A percentile compares a stretch with the other conserved stretches of the same genome.
Evolutionary conservation across 2,329 filamentous ascomycete genomes (phyloP).

Genomic region (Gaeumannomyces sp.): DNA sequence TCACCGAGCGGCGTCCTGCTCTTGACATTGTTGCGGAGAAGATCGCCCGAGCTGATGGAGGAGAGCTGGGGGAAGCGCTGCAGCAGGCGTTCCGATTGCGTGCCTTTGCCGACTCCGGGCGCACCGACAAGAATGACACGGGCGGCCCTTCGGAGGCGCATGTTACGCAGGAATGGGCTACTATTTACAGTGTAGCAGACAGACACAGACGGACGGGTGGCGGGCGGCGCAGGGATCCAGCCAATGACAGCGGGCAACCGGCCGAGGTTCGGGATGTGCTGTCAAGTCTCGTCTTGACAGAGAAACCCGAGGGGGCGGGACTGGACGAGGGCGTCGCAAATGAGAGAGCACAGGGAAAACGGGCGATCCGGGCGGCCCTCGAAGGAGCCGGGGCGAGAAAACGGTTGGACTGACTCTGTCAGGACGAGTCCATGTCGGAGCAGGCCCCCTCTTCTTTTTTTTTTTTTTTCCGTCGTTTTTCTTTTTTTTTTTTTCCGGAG

Average conservation of each 20-base stretch:
- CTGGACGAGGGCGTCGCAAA: neutral
- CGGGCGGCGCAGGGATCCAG: no score
- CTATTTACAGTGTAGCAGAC: no score
- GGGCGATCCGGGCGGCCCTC: neutral
- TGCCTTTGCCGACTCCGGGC: conserved; percentile 95
- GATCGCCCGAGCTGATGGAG: conserved; percentile 88
- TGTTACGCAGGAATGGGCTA: conserved; percentile 26
- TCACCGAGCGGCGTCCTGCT: conserved; percentile 76
- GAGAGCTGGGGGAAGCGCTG: conserved; percentile 81
- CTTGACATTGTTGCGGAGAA: conserved; percentile 89
- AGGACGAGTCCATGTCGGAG: neutral
- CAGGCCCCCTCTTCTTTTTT: neutral
- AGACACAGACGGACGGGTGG: no score
- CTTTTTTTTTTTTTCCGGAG: neutral
- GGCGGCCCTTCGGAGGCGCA: conserved; percentile 72
- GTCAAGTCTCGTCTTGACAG: neutral
- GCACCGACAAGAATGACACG: conserved; percentile 92
- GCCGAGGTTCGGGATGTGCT: no score
- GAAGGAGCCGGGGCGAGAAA: neutral
- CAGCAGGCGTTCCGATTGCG: conserved; percentile 85
- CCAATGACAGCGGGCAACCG: no score
- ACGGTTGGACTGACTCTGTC: neutral
- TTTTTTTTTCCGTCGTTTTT: neutral
- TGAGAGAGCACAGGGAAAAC: neutral
- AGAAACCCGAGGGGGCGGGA: neutral